Evolutionary conservation across 2,329 filamentous ascomycete genomes (phyloP), one percentile per base, ranked within the genome.

Genomic region (Cordyceps farinosa): DNA sequence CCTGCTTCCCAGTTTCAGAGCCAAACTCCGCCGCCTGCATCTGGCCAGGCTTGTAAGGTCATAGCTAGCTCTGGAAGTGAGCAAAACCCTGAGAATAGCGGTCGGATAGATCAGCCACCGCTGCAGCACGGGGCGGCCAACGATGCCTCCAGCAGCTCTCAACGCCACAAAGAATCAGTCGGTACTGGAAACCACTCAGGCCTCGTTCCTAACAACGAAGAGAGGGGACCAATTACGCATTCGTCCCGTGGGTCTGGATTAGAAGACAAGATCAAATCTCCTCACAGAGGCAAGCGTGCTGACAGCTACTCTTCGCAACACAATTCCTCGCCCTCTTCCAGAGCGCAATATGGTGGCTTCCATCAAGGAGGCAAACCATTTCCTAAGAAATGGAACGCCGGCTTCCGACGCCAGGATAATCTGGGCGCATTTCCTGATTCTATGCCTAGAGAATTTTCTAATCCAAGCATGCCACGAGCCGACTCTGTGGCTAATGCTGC

Each of bases 31-130:
- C 27, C 38, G 6, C 2, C n/a, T 11, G 36, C 34, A 13, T 27
- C 58, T 61, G 58, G 58, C 4, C 38, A 38, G 30, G 58, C 22
- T 13, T 61, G 54, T 50, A 45, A 61, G 27, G 58, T 40, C 8
- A 8, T 8, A 5, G 13, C 48, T 8, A 17, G 11, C 45, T 7
- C n/a, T 36, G 36, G 27, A 61, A 44, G n/a, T 5, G 13, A 47
- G n/a, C 29, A 17, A 6, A 36, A 5, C 6, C 4, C 36, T 8
- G 47, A 42, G 47, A 51, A 29, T 17, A 44, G 27, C 7, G 29
- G 8, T 6, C 15, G 9, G 8, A 2, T 29, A 5, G 45, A 38
- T 11, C 27, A 32, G 13, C 13, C 32, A n/a, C 3, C 27, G n/a
- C 13, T 13, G 11, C 32, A 30, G n/a, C 34, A 17, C 34, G 34